phyloP scores from a whole-genome alignment of 2,329 filamentous ascomycete species.

The Cercospora janseana region DNA sequence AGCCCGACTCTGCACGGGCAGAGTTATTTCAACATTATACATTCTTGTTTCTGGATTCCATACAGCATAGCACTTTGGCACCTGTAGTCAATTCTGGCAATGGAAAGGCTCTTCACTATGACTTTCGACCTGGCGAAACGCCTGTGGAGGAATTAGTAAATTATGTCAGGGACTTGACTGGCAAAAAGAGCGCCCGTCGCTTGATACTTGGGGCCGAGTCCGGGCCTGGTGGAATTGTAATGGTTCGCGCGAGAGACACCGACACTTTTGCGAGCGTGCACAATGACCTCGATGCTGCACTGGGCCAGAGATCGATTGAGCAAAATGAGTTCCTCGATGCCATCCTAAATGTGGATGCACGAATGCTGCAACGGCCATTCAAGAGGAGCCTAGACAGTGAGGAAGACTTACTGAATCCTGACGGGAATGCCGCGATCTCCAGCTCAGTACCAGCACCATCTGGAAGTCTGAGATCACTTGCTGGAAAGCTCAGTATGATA shows the following conservation, averaged over 20 bases:
- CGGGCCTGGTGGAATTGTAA: conserved; percentile 61
- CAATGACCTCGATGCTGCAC: conserved; percentile 59
- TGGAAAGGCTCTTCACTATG: conserved; percentile 73
- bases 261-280: conserved; percentile 39
- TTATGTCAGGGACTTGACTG: conserved; percentile 71
- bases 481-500: neutral
- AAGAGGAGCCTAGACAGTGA: conserved; percentile 31
- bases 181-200: conserved; percentile 60
- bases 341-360: conserved; percentile 77
- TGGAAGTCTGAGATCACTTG: too few relatives aligned
- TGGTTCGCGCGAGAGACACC: conserved; percentile 68
- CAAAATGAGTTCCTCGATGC: conserved; percentile 91
- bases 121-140: conserved; percentile 62
- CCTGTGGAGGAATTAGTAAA: conserved; percentile 66
- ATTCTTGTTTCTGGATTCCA: conserved; percentile 78
- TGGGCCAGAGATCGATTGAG: conserved; percentile 79
- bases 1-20: conserved; percentile 63
- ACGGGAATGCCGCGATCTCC: neutral
- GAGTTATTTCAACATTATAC: conserved; percentile 83
- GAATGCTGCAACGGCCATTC: conserved; percentile 66
- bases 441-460: conserved; percentile 8
- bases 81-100: conserved; percentile 73
- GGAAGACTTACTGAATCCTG: too few relatives aligned
- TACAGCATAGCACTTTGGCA: conserved; percentile 73
- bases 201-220: conserved; percentile 34